Evolutionary conservation across 2,329 filamentous ascomycete species (phyloP).

Genomic region (Fusarium devonianum): DNA sequence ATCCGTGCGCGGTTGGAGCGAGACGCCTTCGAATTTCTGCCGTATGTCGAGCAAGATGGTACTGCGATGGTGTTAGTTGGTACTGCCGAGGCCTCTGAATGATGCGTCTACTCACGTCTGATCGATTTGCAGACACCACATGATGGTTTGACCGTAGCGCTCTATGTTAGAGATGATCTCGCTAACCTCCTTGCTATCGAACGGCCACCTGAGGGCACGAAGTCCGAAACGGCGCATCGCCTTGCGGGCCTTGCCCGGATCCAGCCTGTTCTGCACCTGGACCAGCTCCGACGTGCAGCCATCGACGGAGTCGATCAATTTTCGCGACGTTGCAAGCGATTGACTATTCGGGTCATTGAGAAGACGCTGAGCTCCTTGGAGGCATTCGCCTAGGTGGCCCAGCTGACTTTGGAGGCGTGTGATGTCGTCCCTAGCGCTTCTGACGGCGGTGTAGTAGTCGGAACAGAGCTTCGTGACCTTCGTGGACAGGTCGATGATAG

Average conservation of each 20-base stretch:
- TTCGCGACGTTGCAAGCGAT: slow-evolving; percentile 6
- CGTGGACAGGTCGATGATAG: slow-evolving; percentile 5
- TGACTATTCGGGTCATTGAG: not conserved
- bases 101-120: slow-evolving; percentile 1
- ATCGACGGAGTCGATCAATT: slow-evolving; percentile 7
- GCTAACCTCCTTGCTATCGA: slow-evolving; percentile 20
- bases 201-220: slow-evolving; percentile 18
- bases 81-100: not conserved
- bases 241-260: slow-evolving; percentile 1
- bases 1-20: not conserved
- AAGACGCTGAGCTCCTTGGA: slow-evolving; percentile 5
- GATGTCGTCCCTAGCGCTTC: slow-evolving; percentile 10
- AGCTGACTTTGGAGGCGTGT: slow-evolving; percentile 3
- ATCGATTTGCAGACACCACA: slow-evolving; percentile 2
- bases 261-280: slow-evolving; percentile 6
- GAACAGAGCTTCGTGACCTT: not conserved
- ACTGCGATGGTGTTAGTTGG: slow-evolving; percentile 1
- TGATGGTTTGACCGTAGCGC: not conserved
- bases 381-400: not conserved
- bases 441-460: slow-evolving; percentile 1
- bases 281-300: slow-evolving; percentile 2
- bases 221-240: slow-evolving; percentile 8
- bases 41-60: slow-evolving; percentile 6
- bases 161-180: slow-evolving; percentile 8
- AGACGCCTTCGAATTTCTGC: slow-evolving; percentile 1